phyloP scores from a whole-genome alignment of 495 filamentous ascomycete genomes.

The Xylaria scruposa region DNA sequence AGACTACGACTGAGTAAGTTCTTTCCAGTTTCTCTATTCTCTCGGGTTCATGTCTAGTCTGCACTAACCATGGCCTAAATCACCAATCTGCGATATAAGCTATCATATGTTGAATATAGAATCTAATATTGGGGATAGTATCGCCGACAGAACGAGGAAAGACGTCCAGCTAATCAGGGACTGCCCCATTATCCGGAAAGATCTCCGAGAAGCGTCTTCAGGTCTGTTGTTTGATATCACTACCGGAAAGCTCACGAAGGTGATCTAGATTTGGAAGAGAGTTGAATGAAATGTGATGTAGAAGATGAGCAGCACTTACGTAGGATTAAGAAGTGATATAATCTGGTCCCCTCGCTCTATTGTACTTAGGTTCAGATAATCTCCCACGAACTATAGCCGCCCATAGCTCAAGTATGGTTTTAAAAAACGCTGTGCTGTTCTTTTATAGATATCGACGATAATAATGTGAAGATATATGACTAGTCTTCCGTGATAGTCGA shows the following conservation, averaged over 20 bases:
- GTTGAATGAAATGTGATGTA: too few relatives aligned
- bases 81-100: background rate
- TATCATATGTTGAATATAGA: background rate
- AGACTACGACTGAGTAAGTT: conserved; percentile 14
- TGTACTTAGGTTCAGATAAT: too few relatives aligned
- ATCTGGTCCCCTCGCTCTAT: too few relatives aligned
- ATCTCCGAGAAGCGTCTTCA: background rate
- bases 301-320: too few relatives aligned
- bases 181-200: conserved; percentile 4
- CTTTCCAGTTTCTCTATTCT: background rate
- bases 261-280: background rate
- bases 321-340: background rate
- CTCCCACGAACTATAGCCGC: too few relatives aligned
- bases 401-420: too few relatives aligned
- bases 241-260: conserved; percentile 3
- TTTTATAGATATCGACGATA: too few relatives aligned
- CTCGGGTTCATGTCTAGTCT: background rate
- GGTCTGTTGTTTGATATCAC: conserved; percentile 11
- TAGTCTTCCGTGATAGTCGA: too few relatives aligned
- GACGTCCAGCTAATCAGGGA: conserved; percentile 3
- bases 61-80: background rate
- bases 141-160: conserved; percentile 2
- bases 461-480: too few relatives aligned
- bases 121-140: background rate
- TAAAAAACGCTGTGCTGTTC: too few relatives aligned